A percentile compares a stretch with the other conserved stretches of the same genome.
phyloP scores from a whole-genome alignment of 495 filamentous ascomycete species.

The Tuber melanosporum region DNA sequence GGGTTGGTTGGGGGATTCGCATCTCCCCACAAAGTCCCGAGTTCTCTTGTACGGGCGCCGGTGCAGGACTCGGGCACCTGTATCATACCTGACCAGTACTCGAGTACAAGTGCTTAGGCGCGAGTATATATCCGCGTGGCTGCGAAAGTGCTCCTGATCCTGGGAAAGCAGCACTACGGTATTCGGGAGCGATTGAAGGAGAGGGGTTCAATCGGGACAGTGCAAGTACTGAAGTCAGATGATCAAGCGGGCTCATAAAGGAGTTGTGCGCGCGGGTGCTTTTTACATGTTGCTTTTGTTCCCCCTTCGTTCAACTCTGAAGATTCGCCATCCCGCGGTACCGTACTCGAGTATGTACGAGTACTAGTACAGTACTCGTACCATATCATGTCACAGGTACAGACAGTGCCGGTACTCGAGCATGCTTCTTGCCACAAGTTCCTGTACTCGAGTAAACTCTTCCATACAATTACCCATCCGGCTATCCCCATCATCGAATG shows the following conservation, averaged over 20 bases:
- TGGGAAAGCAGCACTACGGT: neutral
- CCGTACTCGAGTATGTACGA: neutral
- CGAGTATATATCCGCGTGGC: neutral
- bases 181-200: neutral
- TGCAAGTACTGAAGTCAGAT: neutral
- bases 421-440: neutral
- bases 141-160: neutral
- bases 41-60: no score
- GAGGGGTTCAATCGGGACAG: neutral
- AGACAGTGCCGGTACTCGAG: no score
- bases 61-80: no score
- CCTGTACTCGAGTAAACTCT: neutral
- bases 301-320: neutral
- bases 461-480: neutral
- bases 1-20: neutral
- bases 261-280: neutral
- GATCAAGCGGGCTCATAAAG: neutral
- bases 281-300: no score
- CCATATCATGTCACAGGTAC: neutral
- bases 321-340: neutral
- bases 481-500: neutral
- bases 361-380: no score
- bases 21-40: no score
- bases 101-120: no score
- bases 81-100: no score